A percentile compares a stretch with the other conserved stretches of the same genome.
phyloP scores from a whole-genome alignment of 495 filamentous ascomycete genomes.

The Penicillium bialowiezense region DNA sequence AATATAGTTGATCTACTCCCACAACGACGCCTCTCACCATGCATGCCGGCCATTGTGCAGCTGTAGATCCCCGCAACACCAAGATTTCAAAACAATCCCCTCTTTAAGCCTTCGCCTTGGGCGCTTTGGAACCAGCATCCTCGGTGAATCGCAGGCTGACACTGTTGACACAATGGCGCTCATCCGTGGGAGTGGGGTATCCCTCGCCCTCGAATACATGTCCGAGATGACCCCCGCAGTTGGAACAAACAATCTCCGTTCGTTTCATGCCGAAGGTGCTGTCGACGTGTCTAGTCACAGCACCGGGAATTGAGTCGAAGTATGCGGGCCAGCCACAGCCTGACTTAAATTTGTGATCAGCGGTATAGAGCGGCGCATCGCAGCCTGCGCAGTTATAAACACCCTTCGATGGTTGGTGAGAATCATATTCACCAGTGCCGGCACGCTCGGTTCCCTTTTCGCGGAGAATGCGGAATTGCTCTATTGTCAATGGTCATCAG shows the following conservation, averaged over 20 bases:
- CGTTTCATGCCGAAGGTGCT: slow-evolving; percentile 74
- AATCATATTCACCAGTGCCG: slow-evolving; percentile 78
- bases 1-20: slow-evolving; percentile 3
- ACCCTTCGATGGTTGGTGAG: slow-evolving; percentile 71
- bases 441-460: slow-evolving; percentile 86
- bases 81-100: slow-evolving; percentile 2
- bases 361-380: slow-evolving; percentile 82
- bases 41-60: slow-evolving; percentile 7
- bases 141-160: slow-evolving; percentile 81
- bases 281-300: slow-evolving; percentile 78
- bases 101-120: slow-evolving; percentile 29
- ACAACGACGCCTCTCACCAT: background rate
- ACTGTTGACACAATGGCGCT: slow-evolving; percentile 96
- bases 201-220: slow-evolving; percentile 98
- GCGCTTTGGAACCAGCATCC: slow-evolving; percentile 41
- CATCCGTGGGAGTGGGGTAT: slow-evolving; percentile 84
- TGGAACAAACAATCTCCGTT: slow-evolving; percentile 89
- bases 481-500: slow-evolving; percentile 42
- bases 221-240: slow-evolving; percentile 92
- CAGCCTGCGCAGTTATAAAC: slow-evolving; percentile 86
- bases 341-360: slow-evolving; percentile 89
- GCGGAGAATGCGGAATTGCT: slow-evolving; percentile 91
- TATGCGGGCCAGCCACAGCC: slow-evolving; percentile 98
- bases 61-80: slow-evolving; percentile 10
- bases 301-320: slow-evolving; percentile 88